Base-by-base conservation (phyloP, 768 basidiomycete species). In the Boletellus ananas region DNA sequence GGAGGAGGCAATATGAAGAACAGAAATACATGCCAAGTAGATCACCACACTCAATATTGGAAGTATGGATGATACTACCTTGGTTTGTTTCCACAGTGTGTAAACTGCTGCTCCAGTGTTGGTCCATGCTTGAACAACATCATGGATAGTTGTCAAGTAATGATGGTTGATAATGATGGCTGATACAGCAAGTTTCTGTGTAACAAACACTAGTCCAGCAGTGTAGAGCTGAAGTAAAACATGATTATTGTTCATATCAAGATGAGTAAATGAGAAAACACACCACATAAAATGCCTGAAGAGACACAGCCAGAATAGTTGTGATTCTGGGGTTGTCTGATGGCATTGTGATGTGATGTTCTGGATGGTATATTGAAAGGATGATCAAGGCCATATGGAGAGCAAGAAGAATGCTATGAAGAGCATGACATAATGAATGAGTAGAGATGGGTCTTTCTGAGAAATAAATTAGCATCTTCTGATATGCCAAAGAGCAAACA, bases 31-130 rank as follows among this genome's bases (percentile, higher is more conserved):
- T 17, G 40, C 37, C 13, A 66, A 47, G 40, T 65, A 65, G 6
- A 41, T 17, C 6, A 29, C 37, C 23, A 60, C 55, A 18, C 58
- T 52, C 11, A 62, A 18, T 16, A 52, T 36, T 11, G 45, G 25
- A 45, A 38, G 40, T 14, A 42, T 6, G 3, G 60, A 65, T 11
- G 63, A 52, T 3, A 39, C 3, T 12, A 50, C 17, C 14, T 36
- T 25, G 10, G 34, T 53, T 38, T 64, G 63, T 13, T 39, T 34
- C 61, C 58, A 62, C 10, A 60, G 36, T 4, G 29, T 10, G 21
- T 49, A 13, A 5, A 56, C 0, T 6, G 64, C 60, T 44, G 56
- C 47, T n/a, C 63, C 63, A 44, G 60, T 49, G 0, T 64, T 59
- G 14, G 43, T 45, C 63, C 63, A 65, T 13, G 64, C 59, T 3